A percentile compares a stretch with the other conserved stretches of the same genome.
phyloP scores from a whole-genome alignment of 1,284 basidiomycete genomes.

The Singerocomus rubriflavus region DNA sequence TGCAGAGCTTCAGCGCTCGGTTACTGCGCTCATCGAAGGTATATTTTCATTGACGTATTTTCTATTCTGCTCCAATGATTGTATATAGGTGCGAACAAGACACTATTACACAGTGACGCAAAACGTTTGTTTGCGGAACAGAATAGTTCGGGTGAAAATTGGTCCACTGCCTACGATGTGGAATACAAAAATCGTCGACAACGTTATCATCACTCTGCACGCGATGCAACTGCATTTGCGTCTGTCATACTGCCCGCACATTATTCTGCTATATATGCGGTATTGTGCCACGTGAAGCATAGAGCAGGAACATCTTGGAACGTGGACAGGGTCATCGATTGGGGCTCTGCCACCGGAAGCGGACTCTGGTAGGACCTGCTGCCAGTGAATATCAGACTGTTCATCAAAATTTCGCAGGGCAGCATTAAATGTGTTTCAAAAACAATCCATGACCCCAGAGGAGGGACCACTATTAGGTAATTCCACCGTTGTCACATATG shows the following conservation, averaged over 20 bases:
- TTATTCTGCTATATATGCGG: conserved; percentile 67
- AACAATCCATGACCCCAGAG: conserved; percentile 19
- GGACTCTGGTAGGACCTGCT: conserved; percentile 59
- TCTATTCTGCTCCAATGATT: conserved; percentile 4
- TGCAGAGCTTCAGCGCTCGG: conserved; percentile 59
- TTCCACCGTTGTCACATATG: conserved; percentile 56
- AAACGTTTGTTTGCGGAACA: conserved; percentile 58
- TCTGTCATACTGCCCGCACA: conserved; percentile 73
- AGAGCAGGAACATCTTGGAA: conserved; percentile 59
- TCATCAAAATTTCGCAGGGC: conserved; percentile 47
- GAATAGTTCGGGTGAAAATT: conserved; percentile 36
- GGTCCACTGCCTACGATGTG: conserved; percentile 53
- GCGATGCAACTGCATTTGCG: conserved; percentile 74
- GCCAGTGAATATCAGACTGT: conserved; percentile 1
- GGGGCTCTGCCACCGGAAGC: conserved; percentile 73
- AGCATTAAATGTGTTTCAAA: conserved; percentile 59
- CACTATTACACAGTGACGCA: conserved; percentile 62
- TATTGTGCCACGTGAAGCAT: conserved; percentile 60
- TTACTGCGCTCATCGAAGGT: conserved; percentile 61
- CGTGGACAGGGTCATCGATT: conserved; percentile 63
- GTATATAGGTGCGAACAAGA: conserved; percentile 58
- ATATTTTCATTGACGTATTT: conserved; percentile 17
- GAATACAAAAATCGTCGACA: conserved; percentile 60
- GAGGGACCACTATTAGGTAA: conserved; percentile 41
- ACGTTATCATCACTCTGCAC: conserved; percentile 52